Evolutionary conservation across 805 yeast genomes (phyloP).

Genomic region (Candida pini): DNA sequence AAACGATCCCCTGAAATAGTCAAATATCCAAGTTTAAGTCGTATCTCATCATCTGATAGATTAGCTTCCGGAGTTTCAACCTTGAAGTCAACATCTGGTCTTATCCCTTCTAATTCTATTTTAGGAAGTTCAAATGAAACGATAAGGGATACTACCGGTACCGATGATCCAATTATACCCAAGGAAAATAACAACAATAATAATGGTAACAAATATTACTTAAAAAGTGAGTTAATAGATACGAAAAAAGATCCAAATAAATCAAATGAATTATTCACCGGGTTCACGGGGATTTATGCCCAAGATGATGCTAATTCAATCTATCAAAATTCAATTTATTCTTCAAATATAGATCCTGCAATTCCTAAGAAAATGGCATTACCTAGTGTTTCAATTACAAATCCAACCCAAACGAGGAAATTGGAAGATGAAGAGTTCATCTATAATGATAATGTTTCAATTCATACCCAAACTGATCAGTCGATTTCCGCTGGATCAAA

Average conservation of each 20-base stretch:
- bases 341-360: constrained; percentile 11
- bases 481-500: neutral
- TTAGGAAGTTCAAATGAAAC: neutral
- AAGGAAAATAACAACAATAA: constrained; percentile 1
- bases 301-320: constrained; percentile 17
- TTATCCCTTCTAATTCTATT: too few relatives aligned
- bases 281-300: neutral
- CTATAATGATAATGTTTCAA: constrained; percentile 16
- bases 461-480: constrained; percentile 5
- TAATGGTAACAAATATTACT: too few relatives aligned
- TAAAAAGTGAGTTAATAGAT: constrained; percentile 11
- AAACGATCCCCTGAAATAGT: too few relatives aligned
- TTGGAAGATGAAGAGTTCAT: constrained; percentile 25
- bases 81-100: too few relatives aligned
- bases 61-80: too few relatives aligned
- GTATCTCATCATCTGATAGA: too few relatives aligned
- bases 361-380: constrained; percentile 1
- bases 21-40: too few relatives aligned
- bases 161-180: neutral
- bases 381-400: neutral
- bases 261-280: neutral
- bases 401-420: neutral
- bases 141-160: neutral
- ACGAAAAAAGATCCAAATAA: neutral
- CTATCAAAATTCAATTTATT: constrained; percentile 22